These are phyloP conservation scores for Micromonas pusilla DNA, from an alignment of 139 green algal species.

Conservation along the genomic window DNA sequence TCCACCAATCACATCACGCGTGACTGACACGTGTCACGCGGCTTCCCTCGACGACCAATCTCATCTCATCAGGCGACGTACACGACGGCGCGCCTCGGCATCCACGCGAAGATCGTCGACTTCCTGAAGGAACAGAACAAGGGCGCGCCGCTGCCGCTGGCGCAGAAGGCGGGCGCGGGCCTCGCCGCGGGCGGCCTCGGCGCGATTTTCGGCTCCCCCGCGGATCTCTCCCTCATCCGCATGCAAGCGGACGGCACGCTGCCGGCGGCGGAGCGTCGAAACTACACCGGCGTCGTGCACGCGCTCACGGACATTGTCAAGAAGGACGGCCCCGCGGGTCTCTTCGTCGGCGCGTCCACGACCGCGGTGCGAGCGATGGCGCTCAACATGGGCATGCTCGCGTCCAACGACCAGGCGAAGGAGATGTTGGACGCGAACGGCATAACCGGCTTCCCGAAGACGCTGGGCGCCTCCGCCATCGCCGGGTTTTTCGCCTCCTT, in stretches of 20 bases:
- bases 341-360: constrained; percentile 71
- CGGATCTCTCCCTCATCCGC: constrained; percentile 92
- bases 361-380: constrained; percentile 95
- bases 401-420: constrained; percentile 96
- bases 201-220: constrained; percentile 86
- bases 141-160: constrained; percentile 32
- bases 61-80: too few relatives aligned
- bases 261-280: constrained; percentile 70
- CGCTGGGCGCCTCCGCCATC: constrained; percentile 37
- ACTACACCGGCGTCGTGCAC: constrained; percentile 82
- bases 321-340: constrained; percentile 44
- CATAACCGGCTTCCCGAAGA: constrained; percentile 27
- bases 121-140: constrained; percentile 36
- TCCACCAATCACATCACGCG: too few relatives aligned
- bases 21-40: too few relatives aligned
- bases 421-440: constrained; percentile 64
- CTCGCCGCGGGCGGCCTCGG: constrained; percentile 87
- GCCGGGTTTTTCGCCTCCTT: constrained; percentile 89
- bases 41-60: too few relatives aligned
- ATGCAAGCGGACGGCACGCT: constrained; percentile 85
- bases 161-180: constrained; percentile 49
- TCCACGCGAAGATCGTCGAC: constrained; percentile 36
- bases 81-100: constrained; percentile 91
- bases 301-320: constrained; percentile 48
- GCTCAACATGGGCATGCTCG: constrained; percentile 99